A percentile compares a stretch with the other conserved stretches of the same genome.
Evolutionary conservation across 2,329 filamentous ascomycete genomes (phyloP).

Genomic region (Ceratocystis alfenasii): DNA sequence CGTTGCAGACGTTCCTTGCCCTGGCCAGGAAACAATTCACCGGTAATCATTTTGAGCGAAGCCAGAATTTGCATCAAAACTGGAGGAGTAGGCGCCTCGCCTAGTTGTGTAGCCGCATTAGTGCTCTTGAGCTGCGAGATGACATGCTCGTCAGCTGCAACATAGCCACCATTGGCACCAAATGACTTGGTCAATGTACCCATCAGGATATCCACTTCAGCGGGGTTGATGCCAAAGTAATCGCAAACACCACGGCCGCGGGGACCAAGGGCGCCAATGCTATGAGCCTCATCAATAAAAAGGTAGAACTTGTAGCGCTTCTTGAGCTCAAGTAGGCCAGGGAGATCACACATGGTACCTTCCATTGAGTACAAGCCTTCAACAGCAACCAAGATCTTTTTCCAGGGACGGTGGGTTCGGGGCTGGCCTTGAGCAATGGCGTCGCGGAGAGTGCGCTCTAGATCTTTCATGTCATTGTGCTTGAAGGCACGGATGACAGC

Average conservation of each 20-base stretch:
- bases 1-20: constrained; percentile 91
- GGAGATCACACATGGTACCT: constrained; percentile 96
- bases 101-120: constrained; percentile 77
- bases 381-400: constrained; percentile 93
- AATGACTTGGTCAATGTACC: constrained; percentile 97
- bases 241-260: constrained; percentile 87
- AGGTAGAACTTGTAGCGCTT: constrained; percentile 94
- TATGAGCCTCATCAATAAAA: constrained; percentile 94
- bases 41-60: constrained; percentile 76
- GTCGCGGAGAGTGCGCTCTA: constrained; percentile 78
- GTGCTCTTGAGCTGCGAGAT: constrained; percentile 81
- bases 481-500: constrained; percentile 94
- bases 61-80: constrained; percentile 85
- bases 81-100: constrained; percentile 75
- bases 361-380: constrained; percentile 99
- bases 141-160: constrained; percentile 77
- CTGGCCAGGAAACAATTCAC: constrained; percentile 77
- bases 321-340: constrained; percentile 74
- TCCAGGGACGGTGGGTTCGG: constrained; percentile 96
- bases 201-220: constrained; percentile 91
- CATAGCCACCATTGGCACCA: constrained; percentile 91
- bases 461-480: constrained; percentile 86
- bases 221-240: constrained; percentile 83
- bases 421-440: constrained; percentile 94
- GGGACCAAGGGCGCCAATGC: constrained; percentile 82